Percentiles rank a stretch among this genome's conserved stretches.
These are phyloP conservation scores for Gracilaria domingensis DNA, from an alignment of 23 red algal species.

Conservation along the genomic window DNA sequence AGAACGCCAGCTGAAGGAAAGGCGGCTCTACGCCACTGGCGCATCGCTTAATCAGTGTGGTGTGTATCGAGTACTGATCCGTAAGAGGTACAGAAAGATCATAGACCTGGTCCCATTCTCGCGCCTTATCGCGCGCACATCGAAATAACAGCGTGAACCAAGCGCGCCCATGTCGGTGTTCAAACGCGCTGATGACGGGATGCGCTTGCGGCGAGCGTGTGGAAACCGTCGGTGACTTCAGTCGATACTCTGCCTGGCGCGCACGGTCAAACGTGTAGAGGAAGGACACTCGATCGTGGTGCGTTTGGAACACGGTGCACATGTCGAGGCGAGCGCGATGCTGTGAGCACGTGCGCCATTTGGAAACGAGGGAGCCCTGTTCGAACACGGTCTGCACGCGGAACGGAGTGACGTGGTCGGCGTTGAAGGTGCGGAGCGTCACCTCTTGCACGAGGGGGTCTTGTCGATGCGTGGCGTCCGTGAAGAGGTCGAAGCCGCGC, in stretches of 20 bases:
- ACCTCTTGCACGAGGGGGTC: neutral
- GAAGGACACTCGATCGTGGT: neutral
- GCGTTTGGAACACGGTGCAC: neutral
- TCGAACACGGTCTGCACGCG: neutral
- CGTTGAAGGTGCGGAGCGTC: neutral
- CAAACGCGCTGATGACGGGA: neutral
- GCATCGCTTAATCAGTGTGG: neutral
- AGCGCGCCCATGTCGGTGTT: neutral
- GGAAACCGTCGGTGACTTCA: neutral
- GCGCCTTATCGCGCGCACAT: neutral
- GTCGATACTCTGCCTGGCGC: neutral
- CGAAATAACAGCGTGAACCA: neutral
- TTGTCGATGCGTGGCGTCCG: conserved; percentile 3
- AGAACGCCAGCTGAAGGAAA: neutral
- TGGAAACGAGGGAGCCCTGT: neutral
- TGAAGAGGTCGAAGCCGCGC: neutral
- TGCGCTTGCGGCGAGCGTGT: too few species aligned
- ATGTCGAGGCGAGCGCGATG: neutral
- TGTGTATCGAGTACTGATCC: neutral
- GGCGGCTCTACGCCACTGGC: neutral
- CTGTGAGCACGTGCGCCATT: neutral
- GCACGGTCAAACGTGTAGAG: neutral
- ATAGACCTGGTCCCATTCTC: neutral
- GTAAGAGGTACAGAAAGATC: neutral
- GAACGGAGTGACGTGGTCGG: neutral